These are phyloP conservation scores for Aspergillus cejpii DNA, from an alignment of 2,329 filamentous ascomycete genomes.

Conservation along the genomic window DNA sequence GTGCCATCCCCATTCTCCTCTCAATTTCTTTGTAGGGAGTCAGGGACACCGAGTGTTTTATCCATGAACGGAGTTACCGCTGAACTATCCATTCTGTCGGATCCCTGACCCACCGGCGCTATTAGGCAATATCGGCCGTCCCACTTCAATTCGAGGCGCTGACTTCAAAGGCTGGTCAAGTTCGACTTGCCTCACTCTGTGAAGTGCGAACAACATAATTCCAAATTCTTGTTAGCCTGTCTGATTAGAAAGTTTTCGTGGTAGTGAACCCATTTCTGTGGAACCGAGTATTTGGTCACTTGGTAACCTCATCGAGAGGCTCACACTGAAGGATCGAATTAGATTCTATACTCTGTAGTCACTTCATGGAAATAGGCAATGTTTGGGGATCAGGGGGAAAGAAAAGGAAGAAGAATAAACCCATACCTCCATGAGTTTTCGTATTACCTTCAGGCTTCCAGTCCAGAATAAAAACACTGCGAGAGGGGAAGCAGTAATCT, in stretches of 20 bases:
- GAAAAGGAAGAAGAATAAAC: too few species aligned
- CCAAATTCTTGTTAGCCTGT: background rate
- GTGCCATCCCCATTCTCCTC: too few species aligned
- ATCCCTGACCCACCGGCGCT: slow-evolving; percentile 17
- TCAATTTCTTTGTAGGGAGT: too few species aligned
- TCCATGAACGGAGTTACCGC: slow-evolving; percentile 11
- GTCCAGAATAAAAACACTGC: too few species aligned
- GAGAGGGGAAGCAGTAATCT: too few species aligned
- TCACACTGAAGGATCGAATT: too few species aligned
- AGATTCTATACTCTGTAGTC: too few species aligned
- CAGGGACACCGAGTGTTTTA: background rate
- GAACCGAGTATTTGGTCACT: background rate
- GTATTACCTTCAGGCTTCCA: too few species aligned
- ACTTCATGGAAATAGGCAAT: too few species aligned
- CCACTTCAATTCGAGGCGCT: background rate
- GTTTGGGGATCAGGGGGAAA: too few species aligned
- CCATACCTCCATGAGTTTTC: too few species aligned
- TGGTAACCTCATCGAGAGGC: too few species aligned
- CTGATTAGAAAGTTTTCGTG: background rate
- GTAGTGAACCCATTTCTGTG: background rate
- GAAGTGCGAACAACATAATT: background rate
- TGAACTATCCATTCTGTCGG: slow-evolving; percentile 20
- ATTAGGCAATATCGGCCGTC: background rate
- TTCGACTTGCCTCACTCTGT: background rate
- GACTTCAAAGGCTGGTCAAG: background rate